Evolutionary conservation across 176 grass and related monocot species (phyloP), one percentile per base, ranked within the genome.

Genomic region (Oryza brachyantha): DNA sequence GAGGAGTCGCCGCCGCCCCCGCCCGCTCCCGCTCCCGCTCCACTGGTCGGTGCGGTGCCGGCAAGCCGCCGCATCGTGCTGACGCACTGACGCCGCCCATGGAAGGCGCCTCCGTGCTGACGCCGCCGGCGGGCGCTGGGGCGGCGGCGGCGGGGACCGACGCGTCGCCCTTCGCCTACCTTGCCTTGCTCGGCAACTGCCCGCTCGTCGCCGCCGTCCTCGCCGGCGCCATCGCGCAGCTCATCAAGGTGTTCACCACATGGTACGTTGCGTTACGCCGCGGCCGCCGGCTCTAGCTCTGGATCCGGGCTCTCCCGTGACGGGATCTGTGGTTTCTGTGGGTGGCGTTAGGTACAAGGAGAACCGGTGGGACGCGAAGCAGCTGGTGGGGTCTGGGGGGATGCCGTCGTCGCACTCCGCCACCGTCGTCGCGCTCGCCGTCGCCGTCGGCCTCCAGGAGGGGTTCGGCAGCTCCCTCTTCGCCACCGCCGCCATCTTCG

Each of bases 401-500:
- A 97, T 93, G 93, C 88, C 90, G 55, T 97, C 93, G 1, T 97
- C 90, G 77, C 93, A 97, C 86, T 97, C 93, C 5, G 85, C 90
- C 63, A 97, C 88, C 19, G 93, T 97, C 74, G 90, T 85, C 2
- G 93, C 83, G 60, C 93, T 97, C 12, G 90, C 93, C 46, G 63
- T 86, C 12, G 84, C 84, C 73, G 46, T 95, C 39, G 93, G 93
- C 28, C 65, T 95, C 22, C 77, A 89, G 40, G 93, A 95, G 25
- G 89, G 93, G 4, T 89, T 95, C 80, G 70, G 46, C 6, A 84
- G 84, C 58, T 95, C 93, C 7, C 77, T 92, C 62, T 95, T 92
- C 64, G 93, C 93, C 75, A 87, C 93, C n/a, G 84, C 93, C 13
- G 80, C 84, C 25, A 75, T 97, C 78, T 90, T 97, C 55, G 93